phyloP scores from a whole-genome alignment of 2,329 filamentous ascomycete genomes.

The Aotearoamyces nothofagi region DNA sequence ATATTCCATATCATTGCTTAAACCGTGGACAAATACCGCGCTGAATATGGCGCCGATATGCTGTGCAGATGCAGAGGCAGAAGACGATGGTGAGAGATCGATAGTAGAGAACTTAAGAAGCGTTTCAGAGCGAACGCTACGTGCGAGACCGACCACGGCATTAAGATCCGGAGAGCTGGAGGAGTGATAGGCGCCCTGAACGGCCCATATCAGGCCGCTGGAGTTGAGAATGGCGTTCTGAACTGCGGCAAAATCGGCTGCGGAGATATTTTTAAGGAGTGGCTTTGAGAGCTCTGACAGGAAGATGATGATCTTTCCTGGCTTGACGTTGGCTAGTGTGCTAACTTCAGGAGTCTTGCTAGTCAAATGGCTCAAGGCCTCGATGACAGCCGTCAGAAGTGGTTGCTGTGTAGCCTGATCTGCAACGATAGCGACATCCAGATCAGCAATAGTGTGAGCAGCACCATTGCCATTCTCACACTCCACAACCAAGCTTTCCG shows the following conservation, averaged over 20 bases:
- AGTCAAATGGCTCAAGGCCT: slow-evolving; percentile 18
- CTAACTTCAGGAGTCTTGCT: slow-evolving; percentile 20
- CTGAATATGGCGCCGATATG: slow-evolving; percentile 9
- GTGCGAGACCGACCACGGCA: slow-evolving; percentile 15
- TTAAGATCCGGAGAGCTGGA: slow-evolving; percentile 10
- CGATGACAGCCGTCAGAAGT: slow-evolving; percentile 21
- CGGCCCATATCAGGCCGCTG: slow-evolving; percentile 31
- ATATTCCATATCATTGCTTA: too few species aligned
- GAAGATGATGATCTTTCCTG: slow-evolving; percentile 25
- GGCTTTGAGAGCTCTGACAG: slow-evolving; percentile 32
- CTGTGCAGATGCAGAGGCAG: slow-evolving; percentile 14
- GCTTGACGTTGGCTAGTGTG: slow-evolving; percentile 16
- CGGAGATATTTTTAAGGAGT: slow-evolving; percentile 24
- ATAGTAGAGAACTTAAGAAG: slow-evolving; percentile 12
- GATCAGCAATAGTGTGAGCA: slow-evolving; percentile 8
- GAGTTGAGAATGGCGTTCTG: slow-evolving; percentile 23
- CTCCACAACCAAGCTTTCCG: too few species aligned
- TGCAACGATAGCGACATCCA: slow-evolving; percentile 24
- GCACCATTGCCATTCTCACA: not conserved
- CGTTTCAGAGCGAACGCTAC: slow-evolving; percentile 15
- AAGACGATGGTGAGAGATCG: slow-evolving; percentile 18
- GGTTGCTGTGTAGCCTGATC: slow-evolving; percentile 19
- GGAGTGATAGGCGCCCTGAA: slow-evolving; percentile 25
- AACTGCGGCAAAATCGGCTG: slow-evolving; percentile 25
- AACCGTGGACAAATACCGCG: slow-evolving; percentile 8